Percentiles rank a stretch among this genome's conserved stretches.
phyloP scores from a whole-genome alignment of 2,329 filamentous ascomycete species.

The Beauveria brongniartii region DNA sequence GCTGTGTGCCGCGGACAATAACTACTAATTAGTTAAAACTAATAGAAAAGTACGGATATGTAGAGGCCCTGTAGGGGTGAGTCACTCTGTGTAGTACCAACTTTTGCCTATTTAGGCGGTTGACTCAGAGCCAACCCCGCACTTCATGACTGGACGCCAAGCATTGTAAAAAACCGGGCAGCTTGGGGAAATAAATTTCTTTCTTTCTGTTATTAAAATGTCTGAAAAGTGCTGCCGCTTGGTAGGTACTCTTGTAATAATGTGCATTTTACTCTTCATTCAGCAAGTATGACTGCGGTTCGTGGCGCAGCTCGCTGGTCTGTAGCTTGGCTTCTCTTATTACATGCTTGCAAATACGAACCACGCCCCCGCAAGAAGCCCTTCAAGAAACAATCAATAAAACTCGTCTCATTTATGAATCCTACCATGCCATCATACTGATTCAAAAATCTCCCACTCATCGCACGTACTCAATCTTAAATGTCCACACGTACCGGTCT shows the following conservation, averaged over 20 bases:
- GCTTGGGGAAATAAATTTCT: neutral
- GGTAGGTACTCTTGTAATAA: neutral
- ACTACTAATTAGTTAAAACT: too few species aligned
- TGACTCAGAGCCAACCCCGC: conserved; percentile 9
- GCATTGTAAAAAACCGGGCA: neutral
- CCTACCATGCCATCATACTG: neutral
- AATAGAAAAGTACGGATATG: neutral
- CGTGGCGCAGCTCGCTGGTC: neutral
- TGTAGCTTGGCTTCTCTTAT: neutral
- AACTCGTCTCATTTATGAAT: too few species aligned
- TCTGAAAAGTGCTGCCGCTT: neutral
- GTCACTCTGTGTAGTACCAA: neutral
- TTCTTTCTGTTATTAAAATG: neutral
- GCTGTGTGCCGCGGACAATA: too few species aligned
- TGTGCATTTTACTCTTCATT: neutral
- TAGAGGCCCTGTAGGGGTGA: neutral
- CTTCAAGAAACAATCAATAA: too few species aligned
- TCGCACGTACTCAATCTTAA: conserved; percentile 18
- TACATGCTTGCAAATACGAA: neutral
- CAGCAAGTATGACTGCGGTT: neutral
- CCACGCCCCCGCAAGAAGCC: too few species aligned
- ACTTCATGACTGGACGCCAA: neutral
- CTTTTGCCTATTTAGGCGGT: conserved; percentile 6
- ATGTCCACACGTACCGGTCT: conserved; percentile 32
- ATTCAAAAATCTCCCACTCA: neutral